Conservation (phyloP, 1,284 basidiomycete genomes). For the Apiotrichum brassicae region DNA sequence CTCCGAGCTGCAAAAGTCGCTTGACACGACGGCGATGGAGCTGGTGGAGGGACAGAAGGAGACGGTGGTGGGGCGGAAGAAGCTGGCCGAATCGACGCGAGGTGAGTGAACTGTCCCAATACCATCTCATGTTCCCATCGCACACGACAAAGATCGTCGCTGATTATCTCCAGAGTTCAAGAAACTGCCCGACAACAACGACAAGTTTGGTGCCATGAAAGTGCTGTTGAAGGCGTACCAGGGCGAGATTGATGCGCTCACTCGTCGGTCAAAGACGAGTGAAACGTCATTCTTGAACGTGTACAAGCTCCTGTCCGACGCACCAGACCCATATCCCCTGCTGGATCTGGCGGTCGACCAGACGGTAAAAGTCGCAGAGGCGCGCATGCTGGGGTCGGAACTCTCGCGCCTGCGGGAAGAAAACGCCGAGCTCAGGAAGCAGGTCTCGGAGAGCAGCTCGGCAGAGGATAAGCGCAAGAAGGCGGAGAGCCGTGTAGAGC, state of each 20-base stretch:
- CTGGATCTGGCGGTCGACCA: constrained; percentile 91
- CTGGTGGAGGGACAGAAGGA: constrained; percentile 98
- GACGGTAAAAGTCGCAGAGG: constrained; percentile 77
- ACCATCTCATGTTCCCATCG: too few relatives aligned
- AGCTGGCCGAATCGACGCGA: constrained; percentile 85
- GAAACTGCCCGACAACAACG: constrained; percentile 72
- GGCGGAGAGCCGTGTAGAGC: constrained; percentile 64
- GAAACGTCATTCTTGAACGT: constrained; percentile 91
- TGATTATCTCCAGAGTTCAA: constrained; percentile 68
- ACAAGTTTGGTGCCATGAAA: constrained; percentile 80
- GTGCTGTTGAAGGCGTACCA: constrained; percentile 90
- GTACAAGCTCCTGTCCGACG: constrained; percentile 88
- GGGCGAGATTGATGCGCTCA: constrained; percentile 89
- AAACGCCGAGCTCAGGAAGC: constrained; percentile 67
- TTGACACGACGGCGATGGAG: constrained; percentile 84
- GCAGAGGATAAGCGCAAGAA: constrained; percentile 70
- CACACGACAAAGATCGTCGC: not conserved
- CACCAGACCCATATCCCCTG: constrained; percentile 91
- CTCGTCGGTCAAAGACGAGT: constrained; percentile 79
- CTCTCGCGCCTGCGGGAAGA: constrained; percentile 66
- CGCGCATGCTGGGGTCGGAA: constrained; percentile 65
- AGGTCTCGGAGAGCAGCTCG: constrained; percentile 59
- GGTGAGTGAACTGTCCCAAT: constrained; percentile 51
- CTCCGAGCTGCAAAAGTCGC: constrained; percentile 80
- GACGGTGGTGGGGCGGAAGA: constrained; percentile 85